Evolutionary conservation across 2,329 filamentous ascomycete species (phyloP).

Genomic region (Colletotrichum melonis): DNA sequence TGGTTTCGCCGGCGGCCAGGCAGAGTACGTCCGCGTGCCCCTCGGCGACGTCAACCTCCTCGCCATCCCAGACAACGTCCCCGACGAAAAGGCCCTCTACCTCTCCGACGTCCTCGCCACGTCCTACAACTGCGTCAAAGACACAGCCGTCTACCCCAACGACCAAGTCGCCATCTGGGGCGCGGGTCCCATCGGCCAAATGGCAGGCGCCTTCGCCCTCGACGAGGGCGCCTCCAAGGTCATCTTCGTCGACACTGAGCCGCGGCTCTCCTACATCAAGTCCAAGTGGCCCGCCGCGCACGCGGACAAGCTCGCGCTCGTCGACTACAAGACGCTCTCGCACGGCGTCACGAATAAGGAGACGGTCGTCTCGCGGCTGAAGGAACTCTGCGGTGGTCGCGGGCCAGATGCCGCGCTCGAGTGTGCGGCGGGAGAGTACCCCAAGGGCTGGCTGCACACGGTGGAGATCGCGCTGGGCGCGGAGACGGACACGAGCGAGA

Average conservation of each 20-base stretch:
- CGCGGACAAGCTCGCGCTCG: constrained; percentile 67
- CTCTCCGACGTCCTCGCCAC: constrained; percentile 85
- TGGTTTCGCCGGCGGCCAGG: constrained; percentile 88
- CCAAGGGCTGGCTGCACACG: constrained; percentile 71
- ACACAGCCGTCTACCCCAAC: constrained; percentile 81
- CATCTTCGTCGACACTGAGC: constrained; percentile 82
- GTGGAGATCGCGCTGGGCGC: constrained; percentile 70
- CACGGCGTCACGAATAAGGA: constrained; percentile 66
- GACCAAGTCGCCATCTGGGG: constrained; percentile 87
- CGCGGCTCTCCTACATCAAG: constrained; percentile 76
- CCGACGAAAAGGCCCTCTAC: constrained; percentile 85
- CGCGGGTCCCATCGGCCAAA: constrained; percentile 88
- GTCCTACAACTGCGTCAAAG: constrained; percentile 84
- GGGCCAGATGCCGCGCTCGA: constrained; percentile 83
- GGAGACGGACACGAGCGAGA: constrained; percentile 88
- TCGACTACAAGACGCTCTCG: constrained; percentile 74
- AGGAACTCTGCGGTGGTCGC: constrained; percentile 77
- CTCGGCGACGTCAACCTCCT: constrained; percentile 85
- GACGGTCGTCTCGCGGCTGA: constrained; percentile 77
- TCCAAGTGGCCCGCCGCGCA: constrained; percentile 65
- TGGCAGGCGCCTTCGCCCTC: constrained; percentile 81
- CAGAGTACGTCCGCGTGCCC: constrained; percentile 87
- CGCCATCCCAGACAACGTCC: constrained; percentile 80
- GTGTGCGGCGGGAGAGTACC: constrained; percentile 70
- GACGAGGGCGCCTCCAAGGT: constrained; percentile 79